A percentile compares a stretch with the other conserved stretches of the same genome.
Conservation (phyloP, 495 filamentous ascomycete species). For the Daldinia loculata region DNA sequence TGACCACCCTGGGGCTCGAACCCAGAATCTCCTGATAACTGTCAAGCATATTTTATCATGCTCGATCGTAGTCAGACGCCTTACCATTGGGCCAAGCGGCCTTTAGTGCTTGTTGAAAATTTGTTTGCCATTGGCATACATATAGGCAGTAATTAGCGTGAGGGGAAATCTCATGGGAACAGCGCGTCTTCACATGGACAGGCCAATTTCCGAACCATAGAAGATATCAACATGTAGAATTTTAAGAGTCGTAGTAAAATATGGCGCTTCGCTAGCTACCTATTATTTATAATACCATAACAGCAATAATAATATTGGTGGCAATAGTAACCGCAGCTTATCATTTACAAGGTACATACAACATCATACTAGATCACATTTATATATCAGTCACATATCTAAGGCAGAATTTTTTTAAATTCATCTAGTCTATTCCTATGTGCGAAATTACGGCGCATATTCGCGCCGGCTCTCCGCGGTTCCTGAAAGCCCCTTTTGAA, state of each 20-base stretch:
- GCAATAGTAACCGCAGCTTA: background rate
- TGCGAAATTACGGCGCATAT: slow-evolving; percentile 9
- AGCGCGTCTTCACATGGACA: background rate
- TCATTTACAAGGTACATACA: background rate
- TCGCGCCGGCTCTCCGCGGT: slow-evolving; percentile 10
- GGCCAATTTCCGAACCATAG: too few species aligned
- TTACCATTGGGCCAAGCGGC: slow-evolving; percentile 35
- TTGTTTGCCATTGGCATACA: background rate
- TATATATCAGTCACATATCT: background rate
- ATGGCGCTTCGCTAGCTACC: too few species aligned
- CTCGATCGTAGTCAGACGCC: slow-evolving; percentile 34
- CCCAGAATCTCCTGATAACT: slow-evolving; percentile 34
- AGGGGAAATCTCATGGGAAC: background rate
- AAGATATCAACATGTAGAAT: background rate
- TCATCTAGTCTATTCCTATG: slow-evolving; percentile 34
- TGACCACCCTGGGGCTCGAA: slow-evolving; percentile 30
- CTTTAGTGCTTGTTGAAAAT: background rate
- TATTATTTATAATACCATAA: background rate
- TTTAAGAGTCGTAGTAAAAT: too few species aligned
- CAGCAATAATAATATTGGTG: background rate
- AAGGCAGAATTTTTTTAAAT: background rate
- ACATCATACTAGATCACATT: too few species aligned
- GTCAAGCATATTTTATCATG: slow-evolving; percentile 1
- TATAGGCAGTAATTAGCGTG: background rate
- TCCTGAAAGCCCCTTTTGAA: slow-evolving; percentile 8